Conservation (phyloP, 768 basidiomycete species). For the Tulasnella sp. region DNA sequence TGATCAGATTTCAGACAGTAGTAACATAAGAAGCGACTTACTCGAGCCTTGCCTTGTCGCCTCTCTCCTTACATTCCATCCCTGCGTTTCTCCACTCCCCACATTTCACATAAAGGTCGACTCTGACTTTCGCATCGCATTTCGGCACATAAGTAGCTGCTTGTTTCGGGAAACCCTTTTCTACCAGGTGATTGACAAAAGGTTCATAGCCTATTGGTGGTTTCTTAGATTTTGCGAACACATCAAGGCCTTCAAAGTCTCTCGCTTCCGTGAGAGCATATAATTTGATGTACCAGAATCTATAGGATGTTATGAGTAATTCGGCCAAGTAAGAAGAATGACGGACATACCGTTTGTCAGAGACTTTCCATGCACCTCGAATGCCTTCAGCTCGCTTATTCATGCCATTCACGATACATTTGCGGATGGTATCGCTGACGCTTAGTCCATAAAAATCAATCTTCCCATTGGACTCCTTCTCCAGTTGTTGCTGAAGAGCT, state of each 20-base stretch:
- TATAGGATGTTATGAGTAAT: conserved; percentile 24
- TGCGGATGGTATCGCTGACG: conserved; percentile 74
- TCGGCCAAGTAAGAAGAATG: neutral
- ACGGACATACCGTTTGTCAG: conserved; percentile 70
- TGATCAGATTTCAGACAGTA: neutral
- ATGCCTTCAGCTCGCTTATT: conserved; percentile 81
- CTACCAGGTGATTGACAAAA: conserved; percentile 67
- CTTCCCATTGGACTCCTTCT: conserved; percentile 71
- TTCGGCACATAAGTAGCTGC: conserved; percentile 64
- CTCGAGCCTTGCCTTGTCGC: conserved; percentile 76
- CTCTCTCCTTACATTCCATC: conserved; percentile 77
- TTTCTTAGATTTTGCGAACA: conserved; percentile 73
- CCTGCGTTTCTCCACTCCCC: conserved; percentile 85
- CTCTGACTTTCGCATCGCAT: conserved; percentile 71
- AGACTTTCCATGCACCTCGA: conserved; percentile 80
- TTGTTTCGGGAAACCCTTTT: conserved; percentile 60
- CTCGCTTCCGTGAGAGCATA: conserved; percentile 62
- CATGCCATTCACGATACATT: conserved; percentile 65
- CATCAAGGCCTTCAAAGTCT: conserved; percentile 78
- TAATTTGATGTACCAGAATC: conserved; percentile 90
- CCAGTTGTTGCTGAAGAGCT: conserved; percentile 69
- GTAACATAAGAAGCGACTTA: conserved; percentile 33
- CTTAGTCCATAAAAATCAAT: conserved; percentile 70
- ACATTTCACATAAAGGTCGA: conserved; percentile 80
- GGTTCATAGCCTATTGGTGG: conserved; percentile 94